Conservation (phyloP, 78 protist species). For the Dictyostelium firmibasis region DNA sequence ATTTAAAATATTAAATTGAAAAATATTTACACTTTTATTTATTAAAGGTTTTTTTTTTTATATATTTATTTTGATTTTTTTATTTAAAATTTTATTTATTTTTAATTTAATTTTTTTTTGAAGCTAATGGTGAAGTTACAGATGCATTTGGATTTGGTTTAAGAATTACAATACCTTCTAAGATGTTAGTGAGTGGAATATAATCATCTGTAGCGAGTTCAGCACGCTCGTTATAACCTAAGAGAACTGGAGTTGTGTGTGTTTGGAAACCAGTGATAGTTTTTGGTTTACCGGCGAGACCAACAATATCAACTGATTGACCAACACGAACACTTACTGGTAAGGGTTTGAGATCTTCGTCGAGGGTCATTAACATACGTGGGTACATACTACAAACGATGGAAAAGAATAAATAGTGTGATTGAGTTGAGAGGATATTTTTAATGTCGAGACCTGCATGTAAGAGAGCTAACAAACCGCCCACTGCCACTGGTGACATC, state of each 20-base stretch:
- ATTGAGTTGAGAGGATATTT: slow-evolving; percentile 85
- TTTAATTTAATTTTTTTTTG: neutral
- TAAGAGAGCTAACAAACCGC: slow-evolving; percentile 87
- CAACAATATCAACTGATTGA: slow-evolving; percentile 93
- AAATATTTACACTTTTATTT: too few species aligned
- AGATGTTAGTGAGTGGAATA: slow-evolving; percentile 79
- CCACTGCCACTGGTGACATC: slow-evolving; percentile 86
- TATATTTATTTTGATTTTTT: neutral
- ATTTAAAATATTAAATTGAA: too few species aligned
- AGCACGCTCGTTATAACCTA: slow-evolving; percentile 94
- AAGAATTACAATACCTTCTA: slow-evolving; percentile 96
- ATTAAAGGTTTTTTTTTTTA: neutral
- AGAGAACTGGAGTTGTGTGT: slow-evolving; percentile 98
- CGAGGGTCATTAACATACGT: slow-evolving; percentile 95
- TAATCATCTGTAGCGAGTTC: slow-evolving; percentile 98
- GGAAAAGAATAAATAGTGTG: slow-evolving; percentile 93
- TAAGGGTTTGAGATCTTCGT: slow-evolving; percentile 87
- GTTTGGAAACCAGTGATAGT: slow-evolving; percentile 99
- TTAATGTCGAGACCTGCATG: slow-evolving; percentile 92
- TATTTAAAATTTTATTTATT: neutral
- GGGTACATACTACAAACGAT: slow-evolving; percentile 92
- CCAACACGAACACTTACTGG: slow-evolving; percentile 90
- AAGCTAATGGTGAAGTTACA: neutral
- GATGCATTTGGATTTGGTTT: slow-evolving; percentile 82
- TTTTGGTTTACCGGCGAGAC: slow-evolving; percentile 97